phyloP scores from a whole-genome alignment of 768 basidiomycete genomes.

The Mrakia gelida region DNA sequence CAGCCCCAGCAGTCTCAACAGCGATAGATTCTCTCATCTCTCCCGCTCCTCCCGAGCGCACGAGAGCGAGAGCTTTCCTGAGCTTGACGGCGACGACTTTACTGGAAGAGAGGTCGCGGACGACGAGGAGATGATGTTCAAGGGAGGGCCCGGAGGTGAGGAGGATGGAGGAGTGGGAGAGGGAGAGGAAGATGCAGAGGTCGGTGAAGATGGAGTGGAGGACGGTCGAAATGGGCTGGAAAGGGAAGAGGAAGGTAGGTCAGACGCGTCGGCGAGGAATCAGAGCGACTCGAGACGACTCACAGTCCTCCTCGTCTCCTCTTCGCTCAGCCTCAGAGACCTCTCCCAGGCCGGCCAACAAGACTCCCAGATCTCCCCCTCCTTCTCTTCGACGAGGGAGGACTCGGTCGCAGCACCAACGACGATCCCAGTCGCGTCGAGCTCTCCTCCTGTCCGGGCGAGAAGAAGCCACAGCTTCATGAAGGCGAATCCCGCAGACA shows the following conservation, averaged over 20 bases:
- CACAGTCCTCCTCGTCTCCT: not conserved
- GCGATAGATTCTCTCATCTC: not conserved
- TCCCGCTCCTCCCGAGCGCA: not conserved
- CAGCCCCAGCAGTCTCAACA: not conserved
- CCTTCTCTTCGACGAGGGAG: not conserved
- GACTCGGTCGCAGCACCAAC: not conserved
- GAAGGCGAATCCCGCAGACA: not conserved
- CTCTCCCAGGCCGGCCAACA: not conserved
- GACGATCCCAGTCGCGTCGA: not conserved
- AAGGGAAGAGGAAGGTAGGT: not conserved
- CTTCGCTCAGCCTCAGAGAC: not conserved
- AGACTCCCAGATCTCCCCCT: not conserved
- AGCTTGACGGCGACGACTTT: not conserved
- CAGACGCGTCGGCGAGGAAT: not conserved
- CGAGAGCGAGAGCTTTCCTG: not conserved
- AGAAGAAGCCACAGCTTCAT: constrained; percentile 6
- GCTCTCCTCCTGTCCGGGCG: not conserved
- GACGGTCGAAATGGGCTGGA: not conserved
- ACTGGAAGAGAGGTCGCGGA: not conserved
- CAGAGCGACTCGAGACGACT: not conserved
- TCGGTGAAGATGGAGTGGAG: not conserved
- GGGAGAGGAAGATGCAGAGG: not conserved
- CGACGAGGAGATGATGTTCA: not conserved
- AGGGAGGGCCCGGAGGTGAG: not conserved
- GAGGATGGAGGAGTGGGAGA: not conserved